A percentile compares a stretch with the other conserved stretches of the same genome.
These are phyloP conservation scores for Cladosporium sp. DNA, from an alignment of 2,329 filamentous ascomycete species.

Conservation along the genomic window DNA sequence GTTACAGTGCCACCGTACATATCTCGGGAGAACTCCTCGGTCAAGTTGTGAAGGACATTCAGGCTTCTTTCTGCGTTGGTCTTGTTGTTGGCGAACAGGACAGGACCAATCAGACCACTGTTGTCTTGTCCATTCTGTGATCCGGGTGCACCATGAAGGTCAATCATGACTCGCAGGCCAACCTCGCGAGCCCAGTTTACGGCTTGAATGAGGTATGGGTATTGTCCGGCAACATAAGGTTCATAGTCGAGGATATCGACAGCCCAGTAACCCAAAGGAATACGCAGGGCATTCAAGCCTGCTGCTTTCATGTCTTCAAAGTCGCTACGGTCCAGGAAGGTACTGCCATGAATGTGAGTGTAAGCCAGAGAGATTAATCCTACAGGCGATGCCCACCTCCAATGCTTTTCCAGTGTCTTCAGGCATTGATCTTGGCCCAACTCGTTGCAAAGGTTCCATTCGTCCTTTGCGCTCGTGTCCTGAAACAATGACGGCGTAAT, in stretches of 20 bases:
- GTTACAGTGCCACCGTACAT: slow-evolving; percentile 54
- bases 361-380: too few species aligned
- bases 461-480: slow-evolving; percentile 14
- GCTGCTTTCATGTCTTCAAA: slow-evolving; percentile 21
- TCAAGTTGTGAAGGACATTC: slow-evolving; percentile 22
- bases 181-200: slow-evolving; percentile 25
- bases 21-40: slow-evolving; percentile 35
- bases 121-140: slow-evolving; percentile 62
- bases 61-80: slow-evolving; percentile 22
- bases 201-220: slow-evolving; percentile 19
- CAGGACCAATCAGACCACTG: slow-evolving; percentile 40
- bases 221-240: slow-evolving; percentile 21
- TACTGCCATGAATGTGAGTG: neutral
- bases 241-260: slow-evolving; percentile 21
- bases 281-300: slow-evolving; percentile 21
- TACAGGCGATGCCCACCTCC: slow-evolving; percentile 10
- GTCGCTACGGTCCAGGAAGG: slow-evolving; percentile 21
- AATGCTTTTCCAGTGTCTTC: slow-evolving; percentile 19
- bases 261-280: slow-evolving; percentile 27
- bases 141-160: slow-evolving; percentile 54
- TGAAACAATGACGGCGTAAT: slow-evolving; percentile 56
- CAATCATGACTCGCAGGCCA: slow-evolving; percentile 41
- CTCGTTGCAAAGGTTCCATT: slow-evolving; percentile 23
- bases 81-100: slow-evolving; percentile 18
- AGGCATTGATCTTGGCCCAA: slow-evolving; percentile 20